Base-by-base conservation (phyloP, 768 basidiomycete genomes). In the Psilocybe cyanescens region DNA sequence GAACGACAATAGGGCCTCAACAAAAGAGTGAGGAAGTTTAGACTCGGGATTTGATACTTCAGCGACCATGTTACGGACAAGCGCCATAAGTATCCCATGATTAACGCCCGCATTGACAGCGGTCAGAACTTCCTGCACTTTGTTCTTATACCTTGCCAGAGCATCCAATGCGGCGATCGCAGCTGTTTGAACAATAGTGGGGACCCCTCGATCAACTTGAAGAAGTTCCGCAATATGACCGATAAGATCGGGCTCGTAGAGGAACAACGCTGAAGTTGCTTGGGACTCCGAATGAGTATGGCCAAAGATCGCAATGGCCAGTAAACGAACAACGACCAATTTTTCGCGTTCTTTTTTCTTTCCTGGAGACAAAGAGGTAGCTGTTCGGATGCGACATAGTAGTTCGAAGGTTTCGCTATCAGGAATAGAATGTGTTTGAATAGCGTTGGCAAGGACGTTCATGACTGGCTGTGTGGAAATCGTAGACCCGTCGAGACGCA, bases 41-140 rank as follows among this genome's bases (percentile, higher is more conserved):
- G 87, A 91, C 24, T 87, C 83, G 1, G 87, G 80, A 59, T 84
- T 83, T 57, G 84, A 81, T 19, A 95, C 86, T 61, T 94, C 90
- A 16, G 81, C 72, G 16, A 94, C 89, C 24, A 92, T 91, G 75
- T 88, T 90, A 62, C 95, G 86, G 57, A 98, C 82, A 37, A 95
- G 79, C 30, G 91, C 89, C 89, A 99, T 94, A 28, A 99, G 74
- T 44, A 95, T 90, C 11, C 97, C 97, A 70, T 99, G 97, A 68
- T 95, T 97, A 57, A 98, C 94, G 47, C 94, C 94, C 28, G 94
- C 96, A 71, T 97, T 97, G 39, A 99, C 85, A 1, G 95, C 90
- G 4, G 90, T 89, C 49, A 97, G 75, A 41, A 97, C 94, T 70
- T 99, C 97, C 67, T 88, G 86, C 37, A 92, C 83, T 71, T 90